Evolutionary conservation across 164 flowering plant species (phyloP).

Genomic region (Tetrastigma voinierianum): DNA sequence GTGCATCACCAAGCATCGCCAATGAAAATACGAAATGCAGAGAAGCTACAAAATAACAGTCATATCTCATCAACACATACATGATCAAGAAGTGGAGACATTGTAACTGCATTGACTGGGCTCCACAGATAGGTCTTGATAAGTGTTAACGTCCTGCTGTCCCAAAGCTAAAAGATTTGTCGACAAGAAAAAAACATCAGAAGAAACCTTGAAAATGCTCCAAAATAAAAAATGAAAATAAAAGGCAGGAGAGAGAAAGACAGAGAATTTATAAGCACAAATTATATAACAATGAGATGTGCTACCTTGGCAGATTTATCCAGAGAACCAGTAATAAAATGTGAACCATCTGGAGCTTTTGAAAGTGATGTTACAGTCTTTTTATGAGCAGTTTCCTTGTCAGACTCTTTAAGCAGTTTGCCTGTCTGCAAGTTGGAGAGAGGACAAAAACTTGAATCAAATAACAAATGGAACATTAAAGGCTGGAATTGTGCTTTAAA

Average conservation of each 20-base stretch:
- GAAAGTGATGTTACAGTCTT: conserved; percentile 73
- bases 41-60: not conserved
- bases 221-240: not conserved
- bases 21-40: too few species aligned
- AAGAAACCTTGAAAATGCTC: not conserved
- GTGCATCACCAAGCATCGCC: not conserved
- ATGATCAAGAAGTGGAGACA: conserved; percentile 95
- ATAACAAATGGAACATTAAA: not conserved
- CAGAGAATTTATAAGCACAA: not conserved
- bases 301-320: conserved; percentile 93
- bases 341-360: conserved; percentile 78
- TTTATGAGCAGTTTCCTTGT: conserved; percentile 75
- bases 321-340: conserved; percentile 81
- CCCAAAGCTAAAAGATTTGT: conserved; percentile 73
- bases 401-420: conserved; percentile 75
- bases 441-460: conserved; percentile 1
- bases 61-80: conserved; percentile 28
- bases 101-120: conserved; percentile 92
- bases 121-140: conserved; percentile 87
- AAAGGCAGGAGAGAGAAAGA: not conserved
- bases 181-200: conserved; percentile 12
- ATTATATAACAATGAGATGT: not conserved
- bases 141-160: conserved; percentile 69
- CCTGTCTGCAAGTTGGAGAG: conserved; percentile 65
- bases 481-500: not conserved